Percentiles rank a stretch among this genome's conserved stretches.
phyloP scores from a whole-genome alignment of 371 early-diverging fungal species.

The Apophysomyces elegans region DNA sequence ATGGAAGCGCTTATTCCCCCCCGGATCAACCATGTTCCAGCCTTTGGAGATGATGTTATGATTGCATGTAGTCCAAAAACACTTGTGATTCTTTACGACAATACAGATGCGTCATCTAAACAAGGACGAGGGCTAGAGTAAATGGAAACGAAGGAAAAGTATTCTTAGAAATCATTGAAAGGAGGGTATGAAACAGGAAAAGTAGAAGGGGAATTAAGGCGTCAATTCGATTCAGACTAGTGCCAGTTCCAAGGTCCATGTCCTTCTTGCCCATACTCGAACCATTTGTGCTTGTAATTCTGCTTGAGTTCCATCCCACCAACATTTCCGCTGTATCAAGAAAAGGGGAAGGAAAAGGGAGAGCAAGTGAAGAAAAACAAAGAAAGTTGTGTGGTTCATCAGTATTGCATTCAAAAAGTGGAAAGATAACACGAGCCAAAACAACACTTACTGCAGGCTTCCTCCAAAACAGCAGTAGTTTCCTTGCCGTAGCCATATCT shows the following conservation, averaged over 20 bases:
- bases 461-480: slow-evolving; percentile 71
- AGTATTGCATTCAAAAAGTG: background rate
- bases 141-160: too few relatives aligned
- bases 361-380: background rate
- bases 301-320: slow-evolving; percentile 84
- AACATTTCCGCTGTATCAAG: slow-evolving; percentile 70
- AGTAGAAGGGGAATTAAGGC: background rate
- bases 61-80: too few relatives aligned
- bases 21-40: too few relatives aligned
- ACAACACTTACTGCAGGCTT: slow-evolving; percentile 66
- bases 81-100: too few relatives aligned
- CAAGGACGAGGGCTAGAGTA: too few relatives aligned
- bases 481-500: slow-evolving; percentile 67
- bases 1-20: too few relatives aligned
- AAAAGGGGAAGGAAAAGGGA: slow-evolving; percentile 5
- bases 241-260: slow-evolving; percentile 85
- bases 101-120: too few relatives aligned
- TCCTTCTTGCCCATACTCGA: slow-evolving; percentile 81
- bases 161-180: background rate
- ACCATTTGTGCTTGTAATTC: slow-evolving; percentile 65
- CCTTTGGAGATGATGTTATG: too few relatives aligned
- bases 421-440: background rate
- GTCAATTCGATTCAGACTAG: slow-evolving; percentile 54
- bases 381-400: background rate
- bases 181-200: background rate